Base-by-base conservation (phyloP, 2,329 filamentous ascomycete species). In the Fusarium agapanthi region DNA sequence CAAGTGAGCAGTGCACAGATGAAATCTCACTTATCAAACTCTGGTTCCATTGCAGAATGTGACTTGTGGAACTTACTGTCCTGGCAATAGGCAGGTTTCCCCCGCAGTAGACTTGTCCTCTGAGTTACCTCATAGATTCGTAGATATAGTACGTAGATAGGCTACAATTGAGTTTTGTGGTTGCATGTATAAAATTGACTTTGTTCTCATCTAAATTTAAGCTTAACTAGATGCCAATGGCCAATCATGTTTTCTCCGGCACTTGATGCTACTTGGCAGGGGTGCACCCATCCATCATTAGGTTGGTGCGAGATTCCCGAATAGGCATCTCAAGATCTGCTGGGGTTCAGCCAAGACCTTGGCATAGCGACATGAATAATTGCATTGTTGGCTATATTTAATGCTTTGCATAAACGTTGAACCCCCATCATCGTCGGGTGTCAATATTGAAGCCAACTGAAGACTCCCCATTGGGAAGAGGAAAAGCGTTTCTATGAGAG, bases 341-440 rank as follows among this genome's bases (percentile, higher is more conserved):
- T 37, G 32, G 26, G 20, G n/a, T 32, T 28, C 6, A 32, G 65
- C 65, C 58, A 72, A 60, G 55, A 47, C 6, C 69, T 72, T 72
- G 69, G 59, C 65, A 37, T n/a, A 26, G 6, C 15, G 26, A 51
- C 24, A 32, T 37, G 20, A 12, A 67, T 35, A 32, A 28, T 22
- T 28, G 4, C 43, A 28, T n/a, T 43, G n/a, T 48, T 50, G 32
- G 35, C n/a, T 38, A 7, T 37, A 13, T 38, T 7, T 18, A 38
- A 54, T 40, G 24, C 26, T n/a, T 28, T 40, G 24, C 12, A 54
- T 16, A 40, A n/a, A n/a, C 20, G 20, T n/a, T 40, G 24, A 28
- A 30, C 15, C 20, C 35, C 26, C 15, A 40, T 22, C 24, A 15
- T 38, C 10, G 20, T 53, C 4, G 20, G 10, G 18, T 5, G 7